A percentile compares a stretch with the other conserved stretches of the same genome.
Evolutionary conservation across 2,329 filamentous ascomycete species (phyloP).

Genomic region (Dryadomyces quercus-mongolicae): DNA sequence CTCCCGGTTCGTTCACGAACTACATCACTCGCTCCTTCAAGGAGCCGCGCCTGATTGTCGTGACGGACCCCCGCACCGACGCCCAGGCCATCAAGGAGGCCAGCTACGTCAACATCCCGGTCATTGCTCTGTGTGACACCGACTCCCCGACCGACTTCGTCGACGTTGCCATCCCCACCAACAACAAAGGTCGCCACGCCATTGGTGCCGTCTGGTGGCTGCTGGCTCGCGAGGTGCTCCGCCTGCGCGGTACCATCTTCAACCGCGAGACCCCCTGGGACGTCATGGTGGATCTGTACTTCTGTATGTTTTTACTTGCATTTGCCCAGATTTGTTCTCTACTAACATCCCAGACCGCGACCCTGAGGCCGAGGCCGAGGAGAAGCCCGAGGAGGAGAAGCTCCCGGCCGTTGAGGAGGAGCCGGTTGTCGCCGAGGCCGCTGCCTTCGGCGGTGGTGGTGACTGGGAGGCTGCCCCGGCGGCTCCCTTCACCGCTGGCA

Average conservation of each 20-base stretch:
- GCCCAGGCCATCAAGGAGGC: constrained; percentile 99
- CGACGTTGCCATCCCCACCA: constrained; percentile 98
- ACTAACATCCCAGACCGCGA: constrained; percentile 59
- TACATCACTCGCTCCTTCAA: constrained; percentile 99
- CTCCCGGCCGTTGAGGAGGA: constrained; percentile 74
- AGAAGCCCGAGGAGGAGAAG: constrained; percentile 94
- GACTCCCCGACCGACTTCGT: constrained; percentile 99
- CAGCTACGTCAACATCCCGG: constrained; percentile 99
- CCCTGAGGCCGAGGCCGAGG: constrained; percentile 98
- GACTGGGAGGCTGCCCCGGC: constrained; percentile 82
- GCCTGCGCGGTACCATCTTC: constrained; percentile 92
- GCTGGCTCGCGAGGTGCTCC: constrained; percentile 98
- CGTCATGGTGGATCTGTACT: constrained; percentile 99
- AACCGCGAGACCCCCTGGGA: constrained; percentile 97
- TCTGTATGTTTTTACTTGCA: constrained; percentile 48
- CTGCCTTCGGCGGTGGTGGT: constrained; percentile 55
- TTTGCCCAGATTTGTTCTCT: background rate
- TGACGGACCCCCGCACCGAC: constrained; percentile 98
- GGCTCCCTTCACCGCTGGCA: constrained; percentile 51
- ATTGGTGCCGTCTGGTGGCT: constrained; percentile 99
- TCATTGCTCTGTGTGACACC: constrained; percentile 97
- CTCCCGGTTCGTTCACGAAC: constrained; percentile 99
- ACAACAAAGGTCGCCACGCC: constrained; percentile 99
- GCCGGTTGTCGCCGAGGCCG: constrained; percentile 55
- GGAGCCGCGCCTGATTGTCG: constrained; percentile 98